Evolutionary conservation across 169 alveolate species (phyloP).

Genomic region (Babesia sp.): DNA sequence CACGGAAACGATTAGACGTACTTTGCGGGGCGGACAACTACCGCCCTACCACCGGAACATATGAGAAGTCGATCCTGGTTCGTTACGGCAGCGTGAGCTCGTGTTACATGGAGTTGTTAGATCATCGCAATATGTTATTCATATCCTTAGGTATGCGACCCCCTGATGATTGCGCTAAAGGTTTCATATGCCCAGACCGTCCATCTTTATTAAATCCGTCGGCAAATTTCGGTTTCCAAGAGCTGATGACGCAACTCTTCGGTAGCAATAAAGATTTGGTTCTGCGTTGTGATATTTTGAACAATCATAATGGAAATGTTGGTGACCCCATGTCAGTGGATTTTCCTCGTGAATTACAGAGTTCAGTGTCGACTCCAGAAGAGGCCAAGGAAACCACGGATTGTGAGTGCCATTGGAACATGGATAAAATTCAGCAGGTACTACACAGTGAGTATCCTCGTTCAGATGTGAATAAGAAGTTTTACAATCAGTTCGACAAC

Average conservation of each 20-base stretch:
- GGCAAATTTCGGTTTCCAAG: background rate
- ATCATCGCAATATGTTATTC: background rate
- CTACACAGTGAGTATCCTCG: slow-evolving; percentile 2
- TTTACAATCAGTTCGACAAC: slow-evolving; percentile 4
- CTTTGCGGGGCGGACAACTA: background rate
- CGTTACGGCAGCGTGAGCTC: slow-evolving; percentile 16
- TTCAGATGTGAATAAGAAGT: slow-evolving; percentile 17
- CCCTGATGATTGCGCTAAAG: slow-evolving; percentile 4
- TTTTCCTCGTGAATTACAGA: background rate
- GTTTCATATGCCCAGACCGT: background rate
- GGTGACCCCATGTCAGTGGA: background rate
- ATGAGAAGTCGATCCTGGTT: background rate
- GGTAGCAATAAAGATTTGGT: slow-evolving; percentile 8
- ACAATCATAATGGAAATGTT: too few relatives aligned
- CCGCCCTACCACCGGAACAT: background rate
- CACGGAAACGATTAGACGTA: background rate
- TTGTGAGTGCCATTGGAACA: background rate
- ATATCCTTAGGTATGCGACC: background rate
- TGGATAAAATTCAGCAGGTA: slow-evolving; percentile 7
- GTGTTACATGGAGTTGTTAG: background rate
- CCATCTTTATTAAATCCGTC: background rate
- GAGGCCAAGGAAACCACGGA: background rate
- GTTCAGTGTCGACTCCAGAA: too few relatives aligned
- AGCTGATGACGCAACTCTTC: background rate
- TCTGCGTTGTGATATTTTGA: background rate